Percentiles rank a stretch among this genome's conserved stretches.
phyloP scores from a whole-genome alignment of 352 stramenopile species.

The Nothophytophthora sp. region DNA sequence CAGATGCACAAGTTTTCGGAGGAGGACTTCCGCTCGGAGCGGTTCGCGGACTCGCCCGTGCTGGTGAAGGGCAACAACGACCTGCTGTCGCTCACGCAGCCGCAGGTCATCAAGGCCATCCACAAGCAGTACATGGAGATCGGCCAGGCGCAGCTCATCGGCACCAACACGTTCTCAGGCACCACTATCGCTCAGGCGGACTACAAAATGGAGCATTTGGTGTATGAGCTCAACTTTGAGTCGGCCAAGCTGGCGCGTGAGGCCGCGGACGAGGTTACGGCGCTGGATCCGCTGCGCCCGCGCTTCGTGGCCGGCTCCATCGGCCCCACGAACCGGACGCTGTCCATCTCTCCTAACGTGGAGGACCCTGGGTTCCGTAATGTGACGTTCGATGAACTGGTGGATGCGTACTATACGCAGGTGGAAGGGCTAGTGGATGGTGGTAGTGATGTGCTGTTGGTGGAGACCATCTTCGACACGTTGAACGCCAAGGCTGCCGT shows the following conservation, averaged over 20 bases:
- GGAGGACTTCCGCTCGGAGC: slow-evolving; percentile 95
- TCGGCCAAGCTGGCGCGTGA: slow-evolving; percentile 91
- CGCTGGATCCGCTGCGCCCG: slow-evolving; percentile 89
- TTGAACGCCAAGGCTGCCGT: slow-evolving; percentile 97
- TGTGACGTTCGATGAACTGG: slow-evolving; percentile 97
- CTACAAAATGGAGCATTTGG: slow-evolving; percentile 96
- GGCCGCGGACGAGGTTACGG: slow-evolving; percentile 94
- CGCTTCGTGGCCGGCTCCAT: slow-evolving; percentile 96
- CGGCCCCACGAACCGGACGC: slow-evolving; percentile 95
- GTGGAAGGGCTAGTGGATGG: slow-evolving; percentile 94
- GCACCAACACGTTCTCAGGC: slow-evolving; percentile 97
- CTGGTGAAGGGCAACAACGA: slow-evolving; percentile 99
- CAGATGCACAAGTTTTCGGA: slow-evolving; percentile 93
- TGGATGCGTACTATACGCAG: slow-evolving; percentile 96
- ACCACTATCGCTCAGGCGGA: slow-evolving; percentile 97
- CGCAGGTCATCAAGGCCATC: slow-evolving; percentile 95
- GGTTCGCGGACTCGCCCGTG: slow-evolving; percentile 91
- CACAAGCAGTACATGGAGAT: slow-evolving; percentile 95
- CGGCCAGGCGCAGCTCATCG: slow-evolving; percentile 93
- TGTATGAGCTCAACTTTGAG: slow-evolving; percentile 97
- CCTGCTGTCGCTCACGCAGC: slow-evolving; percentile 95
- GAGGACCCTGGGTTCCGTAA: slow-evolving; percentile 94
- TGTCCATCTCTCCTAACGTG: slow-evolving; percentile 96
- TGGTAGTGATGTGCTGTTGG: slow-evolving; percentile 95
- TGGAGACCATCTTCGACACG: slow-evolving; percentile 99